These are phyloP conservation scores for Cladochytrium replicatum DNA, from an alignment of 192 early-diverging fungal species.

Conservation along the genomic window DNA sequence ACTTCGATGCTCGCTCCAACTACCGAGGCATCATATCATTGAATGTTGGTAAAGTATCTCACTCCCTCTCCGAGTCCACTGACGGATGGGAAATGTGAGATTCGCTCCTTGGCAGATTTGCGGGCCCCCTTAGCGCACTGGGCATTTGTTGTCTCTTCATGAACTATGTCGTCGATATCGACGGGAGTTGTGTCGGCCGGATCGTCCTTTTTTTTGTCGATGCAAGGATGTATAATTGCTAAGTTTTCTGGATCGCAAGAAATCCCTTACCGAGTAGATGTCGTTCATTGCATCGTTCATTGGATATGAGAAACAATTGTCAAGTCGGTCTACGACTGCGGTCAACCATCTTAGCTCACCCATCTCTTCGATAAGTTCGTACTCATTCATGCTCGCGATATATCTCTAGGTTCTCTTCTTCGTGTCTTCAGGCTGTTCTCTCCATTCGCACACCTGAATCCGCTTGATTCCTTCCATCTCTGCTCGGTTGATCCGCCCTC, in stretches of 20 bases:
- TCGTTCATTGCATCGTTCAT: slow-evolving; percentile 44
- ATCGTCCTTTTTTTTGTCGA: neutral
- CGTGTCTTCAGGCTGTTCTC: slow-evolving; percentile 20
- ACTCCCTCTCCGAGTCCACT: neutral
- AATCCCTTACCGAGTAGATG: too few relatives aligned
- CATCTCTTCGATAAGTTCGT: slow-evolving; percentile 35
- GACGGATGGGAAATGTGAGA: neutral
- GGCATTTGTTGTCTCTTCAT: slow-evolving; percentile 21
- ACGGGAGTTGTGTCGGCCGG: neutral
- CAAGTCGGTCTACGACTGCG: neutral
- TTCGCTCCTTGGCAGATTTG: neutral
- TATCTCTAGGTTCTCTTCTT: slow-evolving; percentile 26
- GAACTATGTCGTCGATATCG: slow-evolving; percentile 26
- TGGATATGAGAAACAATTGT: slow-evolving; percentile 2
- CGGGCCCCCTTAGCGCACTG: neutral
- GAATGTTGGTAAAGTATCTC: neutral
- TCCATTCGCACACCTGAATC: slow-evolving; percentile 21
- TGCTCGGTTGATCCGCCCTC: slow-evolving; percentile 33
- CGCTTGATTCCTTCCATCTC: slow-evolving; percentile 38
- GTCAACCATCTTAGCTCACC: slow-evolving; percentile 5
- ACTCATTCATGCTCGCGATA: slow-evolving; percentile 13
- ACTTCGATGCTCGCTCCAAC: slow-evolving; percentile 11
- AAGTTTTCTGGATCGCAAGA: too few relatives aligned
- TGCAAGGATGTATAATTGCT: too few relatives aligned
- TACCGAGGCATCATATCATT: neutral